Percentiles rank a stretch among this genome's conserved stretches.
Conservation (phyloP, 2,329 filamentous ascomycete species). For the Pseudogymnoascus sp. region DNA sequence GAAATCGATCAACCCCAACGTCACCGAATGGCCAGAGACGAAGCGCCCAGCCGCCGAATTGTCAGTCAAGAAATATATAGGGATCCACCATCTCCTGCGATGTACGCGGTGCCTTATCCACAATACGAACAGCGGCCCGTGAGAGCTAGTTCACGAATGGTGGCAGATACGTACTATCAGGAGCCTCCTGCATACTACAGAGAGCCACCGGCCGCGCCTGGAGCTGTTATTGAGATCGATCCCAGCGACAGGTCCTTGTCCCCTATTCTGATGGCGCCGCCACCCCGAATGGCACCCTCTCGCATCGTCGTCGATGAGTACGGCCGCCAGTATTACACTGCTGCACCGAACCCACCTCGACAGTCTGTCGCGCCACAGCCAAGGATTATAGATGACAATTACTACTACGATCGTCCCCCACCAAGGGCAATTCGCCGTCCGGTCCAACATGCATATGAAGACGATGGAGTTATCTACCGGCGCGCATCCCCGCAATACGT, state of each 20-base stretch:
- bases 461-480: conserved; percentile 46
- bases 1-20: conserved; percentile 8
- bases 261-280: conserved; percentile 44
- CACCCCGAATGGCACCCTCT: conserved; percentile 40
- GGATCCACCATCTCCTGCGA: conserved; percentile 23
- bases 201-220: conserved; percentile 38
- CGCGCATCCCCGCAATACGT: conserved; percentile 45
- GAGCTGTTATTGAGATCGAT: conserved; percentile 45
- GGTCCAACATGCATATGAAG: conserved; percentile 40
- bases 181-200: conserved; percentile 38
- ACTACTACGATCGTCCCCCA: conserved; percentile 58
- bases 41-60: neutral
- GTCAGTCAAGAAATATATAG: conserved; percentile 9
- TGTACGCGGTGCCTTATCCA: conserved; percentile 25
- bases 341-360: conserved; percentile 38
- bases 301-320: conserved; percentile 76
- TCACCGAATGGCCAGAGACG: neutral
- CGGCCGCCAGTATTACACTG: conserved; percentile 72
- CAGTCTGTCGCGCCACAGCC: conserved; percentile 49
- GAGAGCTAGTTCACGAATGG: conserved; percentile 24
- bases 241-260: conserved; percentile 45
- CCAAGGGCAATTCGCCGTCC: conserved; percentile 25
- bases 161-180: conserved; percentile 24
- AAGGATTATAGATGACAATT: conserved; percentile 45
- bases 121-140: conserved; percentile 22